Base-by-base conservation (phyloP, 1,284 basidiomycete species). In the Leccinum subfulvum region DNA sequence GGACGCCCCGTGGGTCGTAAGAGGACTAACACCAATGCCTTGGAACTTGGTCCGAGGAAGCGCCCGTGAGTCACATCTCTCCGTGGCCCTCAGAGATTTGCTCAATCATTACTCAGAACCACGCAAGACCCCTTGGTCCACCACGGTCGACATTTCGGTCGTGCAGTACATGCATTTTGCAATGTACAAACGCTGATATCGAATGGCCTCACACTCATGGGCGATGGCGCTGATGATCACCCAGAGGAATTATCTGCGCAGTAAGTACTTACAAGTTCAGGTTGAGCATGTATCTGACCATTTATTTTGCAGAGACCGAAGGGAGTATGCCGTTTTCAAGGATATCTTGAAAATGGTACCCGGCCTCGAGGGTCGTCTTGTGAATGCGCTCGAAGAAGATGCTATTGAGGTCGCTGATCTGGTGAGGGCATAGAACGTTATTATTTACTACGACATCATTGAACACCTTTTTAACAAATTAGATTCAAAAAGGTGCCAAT, bases 301-400 rank as follows among this genome's bases (percentile, higher is more conserved):
- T 14, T 16, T 53, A 53, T 53, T 23, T n/a, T 53, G 28, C 28
- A 53, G 52, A 30, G 52, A 53, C 28, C 16, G 16, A 30, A 30
- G 52, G 52, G 52, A 53, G 28, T 53, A 53, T 53, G 52, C 28
- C 16, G 28, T 53, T 30, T 53, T 53, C 52, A 53, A 53, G 52
- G 52, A 53, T 13, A n/a, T 53, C 52, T 13, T 53, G 52, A 53
- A 53, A 53, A 28, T 30, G 28, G 52, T 30, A 30, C 28, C 52
- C 2, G 16, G 52, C 28, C 28, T 53, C 5, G 52, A 53, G 9
- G 52, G 28, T 30, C 52, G 26, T 11, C 52, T 30, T 53, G 16
- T 53, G 52, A 10, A 30, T n/a, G 52, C 52, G 28, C 26, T 23
- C 26, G 28, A 53, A 23, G 26, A 53, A 30, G 52, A 53, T 30